Evolutionary conservation across 75 land plant genomes (phyloP), one percentile per base, ranked within the genome.

Genomic region (Ceratopteris richardii): DNA sequence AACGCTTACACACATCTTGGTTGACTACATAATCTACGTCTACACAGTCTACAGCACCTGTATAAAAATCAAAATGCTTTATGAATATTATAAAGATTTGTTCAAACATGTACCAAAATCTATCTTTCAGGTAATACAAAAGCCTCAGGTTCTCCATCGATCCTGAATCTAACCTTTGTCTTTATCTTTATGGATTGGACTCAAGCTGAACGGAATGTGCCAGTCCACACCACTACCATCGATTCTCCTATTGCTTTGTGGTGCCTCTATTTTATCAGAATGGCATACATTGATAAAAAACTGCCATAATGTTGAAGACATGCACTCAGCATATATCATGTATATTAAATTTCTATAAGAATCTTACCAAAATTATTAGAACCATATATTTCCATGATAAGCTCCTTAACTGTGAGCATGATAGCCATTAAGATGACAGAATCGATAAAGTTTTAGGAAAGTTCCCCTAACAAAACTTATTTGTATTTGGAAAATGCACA

Each of bases 171-270:
- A 46, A 46, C 48, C 48, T 46, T 46, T 46, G 17, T 46, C 48
- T 46, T 46, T 46, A 20, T n/a, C 48, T 46, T 46, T 46, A 14
- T 14, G 48, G 17, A 46, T 20, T 46, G 48, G 48, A 46, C 48
- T 46, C 48, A 46, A 20, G 48, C 48, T 46, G 14, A n/a, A 46
- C n/a, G 48, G 48, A 46, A 46, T 46, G 17, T 46, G 48, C 48
- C 48, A 46, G 17, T 46, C 21, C 1, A 46, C 48, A n/a, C 48
- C 48, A 14, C 48, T 46, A 14, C 48, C 48, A 46, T 46, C 48
- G 4, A 20, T 17, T 46, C 21, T 17, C 14, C 3, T 46, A 4
- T 20, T 17, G 14, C 14, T 46, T 46, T 46, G 21, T 20, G 48
- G 48, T 2, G 3, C 4, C 21, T 46, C 48, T 20, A 46, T 46